Conservation (phyloP, 768 basidiomycete genomes). For the Calocera cornea region DNA sequence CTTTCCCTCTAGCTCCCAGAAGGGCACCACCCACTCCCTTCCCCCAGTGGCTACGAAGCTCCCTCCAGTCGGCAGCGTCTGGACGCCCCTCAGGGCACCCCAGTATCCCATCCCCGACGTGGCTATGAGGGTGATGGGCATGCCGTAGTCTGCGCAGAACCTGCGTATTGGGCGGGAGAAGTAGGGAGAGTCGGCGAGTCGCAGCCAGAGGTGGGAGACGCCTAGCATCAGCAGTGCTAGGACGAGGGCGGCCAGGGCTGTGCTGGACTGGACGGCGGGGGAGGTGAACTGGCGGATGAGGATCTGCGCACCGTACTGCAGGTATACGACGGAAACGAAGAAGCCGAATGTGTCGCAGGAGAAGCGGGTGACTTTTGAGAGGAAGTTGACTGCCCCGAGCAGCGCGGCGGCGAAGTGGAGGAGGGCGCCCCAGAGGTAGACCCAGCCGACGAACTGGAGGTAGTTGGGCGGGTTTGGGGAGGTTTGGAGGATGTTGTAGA, state of each 20-base stretch:
- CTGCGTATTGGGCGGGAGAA: constrained; percentile 63
- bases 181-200: constrained; percentile 45
- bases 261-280: constrained; percentile 12
- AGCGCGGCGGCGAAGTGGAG: constrained; percentile 70
- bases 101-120: constrained; percentile 71
- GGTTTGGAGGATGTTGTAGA: constrained; percentile 56
- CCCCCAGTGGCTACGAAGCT: constrained; percentile 61
- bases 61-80: constrained; percentile 52
- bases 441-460: constrained; percentile 82
- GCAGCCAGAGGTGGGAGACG: constrained; percentile 58
- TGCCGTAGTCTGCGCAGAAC: constrained; percentile 77
- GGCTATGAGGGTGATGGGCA: constrained; percentile 74
- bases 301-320: constrained; percentile 81
- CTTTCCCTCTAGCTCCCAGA: constrained; percentile 77
- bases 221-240: constrained; percentile 68
- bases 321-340: constrained; percentile 61
- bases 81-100: constrained; percentile 52
- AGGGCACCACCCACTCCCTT: constrained; percentile 69
- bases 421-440: constrained; percentile 81
- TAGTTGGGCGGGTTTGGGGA: constrained; percentile 53
- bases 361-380: constrained; percentile 78
- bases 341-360: constrained; percentile 89
- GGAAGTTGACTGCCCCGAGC: constrained; percentile 58
- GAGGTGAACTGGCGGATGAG: constrained; percentile 53
- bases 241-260: constrained; percentile 30